Evolutionary conservation across 2,329 filamentous ascomycete genomes (phyloP).

Genomic region (Hirsutella minnesotensis): DNA sequence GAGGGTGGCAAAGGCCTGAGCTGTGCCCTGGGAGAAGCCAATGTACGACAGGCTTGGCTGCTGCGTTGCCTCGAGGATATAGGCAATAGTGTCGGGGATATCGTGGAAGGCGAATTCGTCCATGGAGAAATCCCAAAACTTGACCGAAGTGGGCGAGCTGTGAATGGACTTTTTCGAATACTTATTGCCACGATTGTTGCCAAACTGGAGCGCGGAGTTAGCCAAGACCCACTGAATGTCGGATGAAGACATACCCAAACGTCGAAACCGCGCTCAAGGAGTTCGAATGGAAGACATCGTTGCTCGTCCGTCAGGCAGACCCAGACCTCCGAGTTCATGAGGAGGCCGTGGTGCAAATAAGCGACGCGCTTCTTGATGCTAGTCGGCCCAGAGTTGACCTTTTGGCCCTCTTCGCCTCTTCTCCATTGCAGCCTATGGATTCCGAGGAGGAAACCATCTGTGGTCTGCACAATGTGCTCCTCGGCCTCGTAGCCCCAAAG

Average conservation of each 20-base stretch:
- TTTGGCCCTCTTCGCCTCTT: slow-evolving; percentile 66
- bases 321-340: slow-evolving; percentile 99
- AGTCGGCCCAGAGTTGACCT: slow-evolving; percentile 60
- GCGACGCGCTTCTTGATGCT: slow-evolving; percentile 72
- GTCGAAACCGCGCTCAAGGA: slow-evolving; percentile 87
- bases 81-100: slow-evolving; percentile 87
- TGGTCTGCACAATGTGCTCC: slow-evolving; percentile 90
- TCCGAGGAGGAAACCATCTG: slow-evolving; percentile 85
- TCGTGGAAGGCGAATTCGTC: slow-evolving; percentile 98
- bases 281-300: slow-evolving; percentile 74
- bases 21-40: slow-evolving; percentile 93
- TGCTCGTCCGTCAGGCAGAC: slow-evolving; percentile 81
- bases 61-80: slow-evolving; percentile 73
- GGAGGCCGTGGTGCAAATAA: slow-evolving; percentile 87
- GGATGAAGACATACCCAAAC: slow-evolving; percentile 61
- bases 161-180: slow-evolving; percentile 92
- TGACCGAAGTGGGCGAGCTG: slow-evolving; percentile 57
- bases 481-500: slow-evolving; percentile 88
- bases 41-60: slow-evolving; percentile 86
- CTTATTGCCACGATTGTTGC: slow-evolving; percentile 97
- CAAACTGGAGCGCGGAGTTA: slow-evolving; percentile 47
- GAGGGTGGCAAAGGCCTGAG: slow-evolving; percentile 88
- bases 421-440: slow-evolving; percentile 78
- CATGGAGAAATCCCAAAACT: slow-evolving; percentile 97
- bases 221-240: slow-evolving; percentile 1